phyloP scores from a whole-genome alignment of 2,329 filamentous ascomycete species.

The Colletotrichum endophyticum region DNA sequence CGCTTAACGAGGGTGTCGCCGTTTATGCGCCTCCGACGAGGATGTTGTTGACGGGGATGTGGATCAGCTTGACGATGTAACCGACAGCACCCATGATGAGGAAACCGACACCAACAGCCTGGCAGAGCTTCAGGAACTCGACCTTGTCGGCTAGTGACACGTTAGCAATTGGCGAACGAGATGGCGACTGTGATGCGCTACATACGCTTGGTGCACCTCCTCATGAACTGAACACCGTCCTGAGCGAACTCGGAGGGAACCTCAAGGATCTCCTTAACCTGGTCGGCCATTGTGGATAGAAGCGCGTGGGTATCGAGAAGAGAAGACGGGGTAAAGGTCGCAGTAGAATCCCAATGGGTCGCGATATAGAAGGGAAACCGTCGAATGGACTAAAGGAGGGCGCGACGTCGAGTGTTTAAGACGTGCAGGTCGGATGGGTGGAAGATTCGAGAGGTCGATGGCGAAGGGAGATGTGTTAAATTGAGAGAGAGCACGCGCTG shows the following conservation, averaged over 20 bases:
- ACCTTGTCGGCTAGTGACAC: constrained; percentile 35
- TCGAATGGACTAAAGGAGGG: not conserved
- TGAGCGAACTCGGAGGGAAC: constrained; percentile 69
- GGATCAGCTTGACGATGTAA: constrained; percentile 74
- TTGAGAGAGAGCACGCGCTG: constrained; percentile 6
- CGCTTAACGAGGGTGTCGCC: not conserved
- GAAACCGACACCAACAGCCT: constrained; percentile 73
- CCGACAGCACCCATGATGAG: constrained; percentile 74
- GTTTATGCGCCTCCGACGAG: constrained; percentile 69
- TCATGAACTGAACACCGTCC: constrained; percentile 67
- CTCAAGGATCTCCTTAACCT: constrained; percentile 73
- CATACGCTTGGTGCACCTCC: constrained; percentile 67
- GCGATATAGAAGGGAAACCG: not conserved
- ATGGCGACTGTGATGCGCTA: constrained; percentile 8
- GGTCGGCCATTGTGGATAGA: constrained; percentile 62
- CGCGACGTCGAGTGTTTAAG: constrained; percentile 16
- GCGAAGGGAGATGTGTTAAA: constrained; percentile 23
- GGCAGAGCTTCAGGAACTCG: constrained; percentile 50
- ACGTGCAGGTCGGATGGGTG: constrained; percentile 15
- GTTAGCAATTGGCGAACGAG: not conserved
- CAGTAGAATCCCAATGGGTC: constrained; percentile 7
- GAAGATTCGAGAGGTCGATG: constrained; percentile 19
- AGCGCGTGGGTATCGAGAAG: constrained; percentile 12
- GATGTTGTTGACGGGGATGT: constrained; percentile 74
- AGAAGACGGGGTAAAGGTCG: not conserved